Evolutionary conservation across 2,329 filamentous ascomycete genomes (phyloP), one percentile per base, ranked within the genome.

Genomic region (Lasiodiplodia gonubiensis): DNA sequence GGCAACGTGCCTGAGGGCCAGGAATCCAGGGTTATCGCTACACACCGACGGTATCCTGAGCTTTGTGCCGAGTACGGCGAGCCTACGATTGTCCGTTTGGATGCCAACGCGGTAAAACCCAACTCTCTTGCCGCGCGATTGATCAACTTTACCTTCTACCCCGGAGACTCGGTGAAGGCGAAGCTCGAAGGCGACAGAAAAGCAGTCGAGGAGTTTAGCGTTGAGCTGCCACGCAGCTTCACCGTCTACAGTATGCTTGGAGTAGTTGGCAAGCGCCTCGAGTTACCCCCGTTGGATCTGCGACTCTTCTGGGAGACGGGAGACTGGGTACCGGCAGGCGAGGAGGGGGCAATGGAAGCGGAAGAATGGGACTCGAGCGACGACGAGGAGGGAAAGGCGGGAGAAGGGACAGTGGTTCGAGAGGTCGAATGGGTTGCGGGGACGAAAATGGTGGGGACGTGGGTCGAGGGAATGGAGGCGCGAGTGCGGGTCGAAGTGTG

Each of bases 251-350:
- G 89, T 3, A 86, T 97, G 18, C 91, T 95, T 75, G 91, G 92
- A 0, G 83, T 96, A 10, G 90, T 92, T 0, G 90, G 89, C 0
- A 89, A 86, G 70, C 77, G 90, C n/a, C 92, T 96, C 73, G 83
- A 80, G 0, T 72, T 91, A 12, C 79, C 84, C 55, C 91, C 93
- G 0, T 82, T 92, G 70, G 80, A 80, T 51, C 80, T 94, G 69
- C 85, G 84, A 49, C 78, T 98, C 59, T 81, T 95, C 0, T 97
- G 92, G 91, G 93, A 97, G 80, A 97, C 93, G 10, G 92, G 92
- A 23, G 94, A 97, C 78, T 92, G 91, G 88, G 93, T 97, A 77
- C 92, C 92, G 0, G 89, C 93, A 0, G 86, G 86, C 3, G 86
- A 10, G 85, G 86, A 69, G 86, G 88, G 71, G 85, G 88, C 69